phyloP scores from a whole-genome alignment of 2,329 filamentous ascomycete species.

The Nothophoma quercina region DNA sequence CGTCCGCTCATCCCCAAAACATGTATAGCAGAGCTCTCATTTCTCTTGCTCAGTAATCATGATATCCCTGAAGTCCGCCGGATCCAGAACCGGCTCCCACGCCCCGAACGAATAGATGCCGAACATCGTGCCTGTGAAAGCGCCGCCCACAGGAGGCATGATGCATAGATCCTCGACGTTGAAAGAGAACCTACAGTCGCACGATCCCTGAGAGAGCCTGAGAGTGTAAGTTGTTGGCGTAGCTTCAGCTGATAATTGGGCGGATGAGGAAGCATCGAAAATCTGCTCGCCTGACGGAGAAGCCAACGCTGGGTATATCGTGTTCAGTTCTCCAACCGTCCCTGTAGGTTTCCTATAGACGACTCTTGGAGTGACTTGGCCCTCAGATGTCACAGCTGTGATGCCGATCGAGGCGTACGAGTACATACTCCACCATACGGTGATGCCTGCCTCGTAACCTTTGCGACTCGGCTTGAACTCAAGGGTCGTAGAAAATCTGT shows the following conservation, averaged over 20 bases:
- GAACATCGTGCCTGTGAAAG: constrained; percentile 57
- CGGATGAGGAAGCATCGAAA: background rate
- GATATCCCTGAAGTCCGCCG: constrained; percentile 51
- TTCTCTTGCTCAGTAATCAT: constrained; percentile 12
- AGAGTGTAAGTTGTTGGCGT: constrained; percentile 12
- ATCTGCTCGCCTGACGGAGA: constrained; percentile 33
- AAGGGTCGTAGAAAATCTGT: constrained; percentile 55
- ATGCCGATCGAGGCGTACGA: constrained; percentile 56
- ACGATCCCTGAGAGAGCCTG: constrained; percentile 10
- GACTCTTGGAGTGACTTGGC: constrained; percentile 3
- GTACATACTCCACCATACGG: constrained; percentile 63
- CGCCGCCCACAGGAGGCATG: constrained; percentile 49
- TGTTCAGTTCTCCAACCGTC: constrained; percentile 30
- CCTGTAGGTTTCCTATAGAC: constrained; percentile 21
- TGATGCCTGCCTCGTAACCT: constrained; percentile 61
- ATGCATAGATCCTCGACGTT: constrained; percentile 46
- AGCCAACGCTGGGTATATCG: constrained; percentile 23
- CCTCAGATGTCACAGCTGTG: background rate
- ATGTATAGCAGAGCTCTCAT: too few species aligned
- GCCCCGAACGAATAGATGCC: constrained; percentile 57
- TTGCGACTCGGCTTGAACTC: constrained; percentile 55
- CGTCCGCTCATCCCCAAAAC: background rate
- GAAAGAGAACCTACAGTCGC: constrained; percentile 28
- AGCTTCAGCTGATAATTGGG: constrained; percentile 5
- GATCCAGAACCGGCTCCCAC: constrained; percentile 49